These are phyloP conservation scores for Collybia mongolica DNA, from an alignment of 768 basidiomycete species.

Conservation along the genomic window DNA sequence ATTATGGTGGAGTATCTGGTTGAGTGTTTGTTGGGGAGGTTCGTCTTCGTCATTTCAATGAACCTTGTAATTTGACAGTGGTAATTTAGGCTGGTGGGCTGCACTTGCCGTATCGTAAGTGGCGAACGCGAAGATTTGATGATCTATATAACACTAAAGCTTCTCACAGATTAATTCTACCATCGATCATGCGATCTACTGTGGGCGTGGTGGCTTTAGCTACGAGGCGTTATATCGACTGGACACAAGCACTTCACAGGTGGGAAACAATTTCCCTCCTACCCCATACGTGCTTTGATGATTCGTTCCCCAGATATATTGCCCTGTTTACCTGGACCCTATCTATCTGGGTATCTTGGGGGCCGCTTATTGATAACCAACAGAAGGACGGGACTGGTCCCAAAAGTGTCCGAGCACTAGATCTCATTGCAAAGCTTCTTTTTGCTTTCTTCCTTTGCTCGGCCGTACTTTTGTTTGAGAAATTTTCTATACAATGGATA, in stretches of 20 bases:
- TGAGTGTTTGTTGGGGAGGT: slow-evolving; percentile 78
- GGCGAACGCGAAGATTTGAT: not conserved
- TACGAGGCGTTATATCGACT: slow-evolving; percentile 75
- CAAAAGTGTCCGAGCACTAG: slow-evolving; percentile 40
- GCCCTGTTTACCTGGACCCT: slow-evolving; percentile 70
- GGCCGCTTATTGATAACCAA: slow-evolving; percentile 56
- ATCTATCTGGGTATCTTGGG: slow-evolving; percentile 69
- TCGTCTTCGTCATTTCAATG: slow-evolving; percentile 13
- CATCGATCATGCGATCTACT: slow-evolving; percentile 55
- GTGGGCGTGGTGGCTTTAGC: slow-evolving; percentile 74
- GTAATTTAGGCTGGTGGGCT: slow-evolving; percentile 69
- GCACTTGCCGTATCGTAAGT: slow-evolving; percentile 64
- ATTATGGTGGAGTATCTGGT: slow-evolving; percentile 85
- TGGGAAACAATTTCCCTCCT: slow-evolving; percentile 22
- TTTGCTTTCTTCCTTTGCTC: slow-evolving; percentile 74
- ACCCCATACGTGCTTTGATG: not conserved
- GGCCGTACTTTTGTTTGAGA: slow-evolving; percentile 74
- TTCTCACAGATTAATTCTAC: slow-evolving; percentile 42
- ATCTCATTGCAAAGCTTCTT: slow-evolving; percentile 60
- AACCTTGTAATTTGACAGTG: not conserved
- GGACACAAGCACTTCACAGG: slow-evolving; percentile 67
- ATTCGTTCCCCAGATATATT: slow-evolving; percentile 39
- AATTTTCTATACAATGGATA: slow-evolving; percentile 86
- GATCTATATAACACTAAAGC: slow-evolving; percentile 11
- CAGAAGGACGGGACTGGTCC: slow-evolving; percentile 28